Evolutionary conservation across 768 basidiomycete species (phyloP), one percentile per base, ranked within the genome.

Genomic region (Termitomyces sp.): DNA sequence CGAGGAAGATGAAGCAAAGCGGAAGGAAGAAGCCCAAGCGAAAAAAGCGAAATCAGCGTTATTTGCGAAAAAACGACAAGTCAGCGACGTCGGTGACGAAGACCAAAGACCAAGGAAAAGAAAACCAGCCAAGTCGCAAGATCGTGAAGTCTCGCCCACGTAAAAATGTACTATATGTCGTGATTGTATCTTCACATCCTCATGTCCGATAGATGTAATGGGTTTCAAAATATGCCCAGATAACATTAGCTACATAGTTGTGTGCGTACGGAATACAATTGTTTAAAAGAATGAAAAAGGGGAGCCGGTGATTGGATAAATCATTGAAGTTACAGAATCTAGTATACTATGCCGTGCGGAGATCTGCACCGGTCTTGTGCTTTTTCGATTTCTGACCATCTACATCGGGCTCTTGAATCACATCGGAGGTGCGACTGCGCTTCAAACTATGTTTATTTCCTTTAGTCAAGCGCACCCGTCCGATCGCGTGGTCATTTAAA

Each of bases 91-190:
- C 1, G 51, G 57, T 5, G 40, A 48, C 17, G 74, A 63, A 63
- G 74, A 68, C 55, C 66, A 72, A 66, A 64, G 71, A 65, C 72
- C 74, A 61, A 72, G 75, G 72, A 79, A 77, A 69, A 76, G 72
- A 68, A 70, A 59, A 34, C 36, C 48, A 17, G 10, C 38, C 20
- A 55, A 42, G 29, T 37, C 38, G 31, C 53, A 31, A 25, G 37
- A 4, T 25, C 25, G 25, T 25, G 25, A 25, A 25, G 25, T 25
- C 25, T 25, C 25, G 25, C 25, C 25, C 25, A 25, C 25, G 25
- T 25, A 25, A 25, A 25, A 25, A 25, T 25, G 25, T 25, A 25
- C 25, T 25, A 25, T 25, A 25, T 25, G 25, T 25, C 25, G 25
- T 25, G 25, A 25, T 25, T 25, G 25, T 25, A 25, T 25, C 25